Conservation (phyloP, 768 basidiomycete species). For the Tylopilus balloui region DNA sequence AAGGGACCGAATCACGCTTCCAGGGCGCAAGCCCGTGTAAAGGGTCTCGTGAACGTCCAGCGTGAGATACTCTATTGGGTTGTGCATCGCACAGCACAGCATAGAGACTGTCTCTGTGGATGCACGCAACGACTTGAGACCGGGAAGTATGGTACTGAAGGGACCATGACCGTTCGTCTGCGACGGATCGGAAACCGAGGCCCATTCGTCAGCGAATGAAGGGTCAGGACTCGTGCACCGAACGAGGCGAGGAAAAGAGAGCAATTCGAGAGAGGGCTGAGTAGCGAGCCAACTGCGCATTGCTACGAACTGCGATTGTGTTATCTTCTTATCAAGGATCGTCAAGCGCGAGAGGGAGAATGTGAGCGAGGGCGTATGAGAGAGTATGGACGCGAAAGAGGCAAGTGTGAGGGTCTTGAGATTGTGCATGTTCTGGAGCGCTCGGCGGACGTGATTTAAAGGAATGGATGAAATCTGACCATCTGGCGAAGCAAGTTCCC, state of each 20-base stretch:
- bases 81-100: constrained; percentile 16
- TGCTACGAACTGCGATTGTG: constrained; percentile 18
- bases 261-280: constrained; percentile 25
- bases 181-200: neutral
- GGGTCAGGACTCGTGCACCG: constrained; percentile 7
- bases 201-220: constrained; percentile 12
- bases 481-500: constrained; percentile 4
- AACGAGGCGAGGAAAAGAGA: constrained; percentile 26
- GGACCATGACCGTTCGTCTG: neutral
- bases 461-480: constrained; percentile 6
- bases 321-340: constrained; percentile 26
- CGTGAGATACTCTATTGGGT: constrained; percentile 20
- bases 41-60: constrained; percentile 27
- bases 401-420: constrained; percentile 26
- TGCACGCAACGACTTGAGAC: constrained; percentile 26
- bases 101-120: constrained; percentile 22
- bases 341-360: constrained; percentile 25
- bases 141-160: constrained; percentile 16
- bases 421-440: constrained; percentile 29
- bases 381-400: constrained; percentile 24
- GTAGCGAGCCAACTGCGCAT: constrained; percentile 23
- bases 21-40: constrained; percentile 28
- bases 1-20: constrained; percentile 24
- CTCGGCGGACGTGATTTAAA: constrained; percentile 19
- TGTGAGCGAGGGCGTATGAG: constrained; percentile 14